Percentiles rank a stretch among this genome's conserved stretches.
phyloP scores from a whole-genome alignment of 768 basidiomycete genomes.

The Peribolospora baueri region DNA sequence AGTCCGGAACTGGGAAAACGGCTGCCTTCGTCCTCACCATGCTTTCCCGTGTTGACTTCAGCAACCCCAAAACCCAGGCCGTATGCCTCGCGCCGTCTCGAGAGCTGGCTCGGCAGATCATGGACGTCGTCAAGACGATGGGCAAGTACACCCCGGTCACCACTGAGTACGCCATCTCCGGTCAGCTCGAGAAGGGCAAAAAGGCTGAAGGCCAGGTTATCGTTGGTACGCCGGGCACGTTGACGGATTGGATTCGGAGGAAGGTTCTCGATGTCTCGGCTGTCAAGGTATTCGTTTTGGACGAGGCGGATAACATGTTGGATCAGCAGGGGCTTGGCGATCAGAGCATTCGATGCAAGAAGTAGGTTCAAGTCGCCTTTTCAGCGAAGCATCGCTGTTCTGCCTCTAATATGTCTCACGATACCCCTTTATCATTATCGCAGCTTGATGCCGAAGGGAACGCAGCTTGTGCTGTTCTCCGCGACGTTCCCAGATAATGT shows the following conservation, averaged over 20 bases:
- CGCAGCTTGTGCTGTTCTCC: constrained; percentile 84
- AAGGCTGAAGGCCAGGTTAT: constrained; percentile 64
- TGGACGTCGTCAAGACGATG: constrained; percentile 80
- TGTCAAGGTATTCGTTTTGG: constrained; percentile 80
- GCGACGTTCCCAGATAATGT: constrained; percentile 94
- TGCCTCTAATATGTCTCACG: constrained; percentile 2
- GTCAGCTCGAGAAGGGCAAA: constrained; percentile 22
- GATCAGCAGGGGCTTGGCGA: constrained; percentile 83
- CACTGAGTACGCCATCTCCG: constrained; percentile 87
- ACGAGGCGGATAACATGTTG: constrained; percentile 98
- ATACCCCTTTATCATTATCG: constrained; percentile 26
- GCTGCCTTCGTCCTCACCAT: constrained; percentile 95
- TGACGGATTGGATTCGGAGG: constrained; percentile 55
- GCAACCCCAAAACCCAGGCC: constrained; percentile 33
- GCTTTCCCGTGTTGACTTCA: constrained; percentile 77
- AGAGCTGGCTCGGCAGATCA: constrained; percentile 90
- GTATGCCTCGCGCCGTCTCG: constrained; percentile 93
- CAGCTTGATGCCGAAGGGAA: constrained; percentile 13
- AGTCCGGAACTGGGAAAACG: constrained; percentile 97
- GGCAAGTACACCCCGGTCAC: constrained; percentile 83
- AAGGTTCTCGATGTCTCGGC: constrained; percentile 38
- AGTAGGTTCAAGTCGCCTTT: constrained; percentile 28
- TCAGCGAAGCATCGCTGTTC: too few species aligned
- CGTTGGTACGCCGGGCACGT: constrained; percentile 88
- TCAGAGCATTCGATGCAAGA: constrained; percentile 78